Percentiles rank a stretch among this genome's conserved stretches.
phyloP scores from a whole-genome alignment of 192 early-diverging fungal species.

The Oehlia diaphana region DNA sequence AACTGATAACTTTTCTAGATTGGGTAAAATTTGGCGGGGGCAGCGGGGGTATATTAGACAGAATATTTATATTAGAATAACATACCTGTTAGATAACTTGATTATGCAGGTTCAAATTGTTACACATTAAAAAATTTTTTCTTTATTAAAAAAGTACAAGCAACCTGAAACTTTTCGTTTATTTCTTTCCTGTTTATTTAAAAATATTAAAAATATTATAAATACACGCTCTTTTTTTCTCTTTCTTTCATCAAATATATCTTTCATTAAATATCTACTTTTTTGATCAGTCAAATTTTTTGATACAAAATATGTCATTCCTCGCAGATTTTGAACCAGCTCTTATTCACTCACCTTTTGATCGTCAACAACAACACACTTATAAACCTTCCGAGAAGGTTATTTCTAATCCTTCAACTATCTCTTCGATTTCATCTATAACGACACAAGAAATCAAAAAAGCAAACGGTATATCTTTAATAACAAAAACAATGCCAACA shows the following conservation, averaged over 20 bases:
- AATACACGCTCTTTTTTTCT: not conserved
- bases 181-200: not conserved
- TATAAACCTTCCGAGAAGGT: not conserved
- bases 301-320: not conserved
- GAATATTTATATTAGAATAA: too few species aligned
- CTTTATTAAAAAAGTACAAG: not conserved
- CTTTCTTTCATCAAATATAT: not conserved
- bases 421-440: not conserved
- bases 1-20: too few species aligned
- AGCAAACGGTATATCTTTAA: not conserved
- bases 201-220: not conserved
- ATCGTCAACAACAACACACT: not conserved
- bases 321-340: constrained; percentile 21
- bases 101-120: not conserved
- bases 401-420: not conserved
- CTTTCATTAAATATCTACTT: not conserved
- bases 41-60: too few species aligned
- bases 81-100: not conserved
- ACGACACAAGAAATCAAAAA: not conserved
- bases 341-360: constrained; percentile 14
- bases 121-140: not conserved
- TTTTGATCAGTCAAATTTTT: not conserved
- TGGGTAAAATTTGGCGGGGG: too few species aligned
- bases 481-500: not conserved
- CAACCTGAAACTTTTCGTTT: not conserved